A percentile compares a stretch with the other conserved stretches of the same genome.
phyloP scores from a whole-genome alignment of 1,284 basidiomycete species.

The Schizophyllum commune region DNA sequence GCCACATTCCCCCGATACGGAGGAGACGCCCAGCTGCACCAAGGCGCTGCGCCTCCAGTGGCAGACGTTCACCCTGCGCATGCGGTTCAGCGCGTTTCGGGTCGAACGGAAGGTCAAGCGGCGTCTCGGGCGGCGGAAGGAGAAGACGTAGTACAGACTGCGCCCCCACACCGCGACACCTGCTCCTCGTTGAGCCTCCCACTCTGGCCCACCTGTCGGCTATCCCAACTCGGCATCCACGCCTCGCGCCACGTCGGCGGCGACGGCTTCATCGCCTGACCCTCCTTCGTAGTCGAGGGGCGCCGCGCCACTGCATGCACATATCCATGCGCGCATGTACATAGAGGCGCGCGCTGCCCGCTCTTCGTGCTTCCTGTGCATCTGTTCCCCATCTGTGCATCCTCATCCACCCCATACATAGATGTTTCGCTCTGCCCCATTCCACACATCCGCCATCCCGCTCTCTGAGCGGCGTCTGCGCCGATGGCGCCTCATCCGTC shows the following conservation, averaged over 20 bases:
- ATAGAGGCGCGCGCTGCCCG: background rate
- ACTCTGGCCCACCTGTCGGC: background rate
- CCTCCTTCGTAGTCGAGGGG: background rate
- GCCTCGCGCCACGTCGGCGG: background rate
- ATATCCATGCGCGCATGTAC: background rate
- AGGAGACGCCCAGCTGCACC: background rate
- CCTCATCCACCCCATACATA: background rate
- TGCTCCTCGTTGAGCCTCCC: background rate
- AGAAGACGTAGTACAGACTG: background rate
- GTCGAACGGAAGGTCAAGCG: background rate
- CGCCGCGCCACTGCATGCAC: background rate
- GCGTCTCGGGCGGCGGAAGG: background rate
- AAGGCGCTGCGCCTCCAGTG: background rate
- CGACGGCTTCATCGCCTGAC: background rate
- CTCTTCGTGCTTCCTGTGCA: background rate
- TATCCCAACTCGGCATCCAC: background rate
- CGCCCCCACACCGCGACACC: background rate
- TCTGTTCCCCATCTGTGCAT: background rate
- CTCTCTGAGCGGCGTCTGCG: background rate
- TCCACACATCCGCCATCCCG: background rate
- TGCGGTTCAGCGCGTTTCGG: background rate
- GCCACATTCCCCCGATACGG: background rate
- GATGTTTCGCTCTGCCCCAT: background rate
- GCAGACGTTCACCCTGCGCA: background rate
- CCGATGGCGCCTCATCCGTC: background rate